These are phyloP conservation scores for Pezicula rhizophila DNA, from an alignment of 2,329 filamentous ascomycete genomes.

Conservation along the genomic window DNA sequence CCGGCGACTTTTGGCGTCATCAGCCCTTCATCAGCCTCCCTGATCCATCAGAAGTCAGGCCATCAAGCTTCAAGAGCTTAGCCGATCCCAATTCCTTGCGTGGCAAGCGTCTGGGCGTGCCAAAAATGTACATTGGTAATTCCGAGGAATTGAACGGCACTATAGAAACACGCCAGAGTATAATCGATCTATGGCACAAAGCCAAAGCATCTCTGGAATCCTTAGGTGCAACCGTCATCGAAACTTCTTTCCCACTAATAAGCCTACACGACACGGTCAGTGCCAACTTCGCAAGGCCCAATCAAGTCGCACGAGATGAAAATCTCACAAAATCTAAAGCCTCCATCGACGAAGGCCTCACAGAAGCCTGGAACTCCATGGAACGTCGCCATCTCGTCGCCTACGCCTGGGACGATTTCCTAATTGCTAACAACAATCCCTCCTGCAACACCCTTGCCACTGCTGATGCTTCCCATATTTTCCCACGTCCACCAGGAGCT, in stretches of 20 bases:
- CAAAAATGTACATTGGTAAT: slow-evolving; percentile 44
- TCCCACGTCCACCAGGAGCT: slow-evolving; percentile 2
- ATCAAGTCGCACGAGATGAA: background rate
- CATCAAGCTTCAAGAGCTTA: slow-evolving; percentile 25
- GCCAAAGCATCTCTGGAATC: slow-evolving; percentile 23
- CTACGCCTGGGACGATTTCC: slow-evolving; percentile 11
- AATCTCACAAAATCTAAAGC: background rate
- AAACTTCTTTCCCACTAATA: slow-evolving; percentile 29
- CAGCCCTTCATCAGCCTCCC: slow-evolving; percentile 40
- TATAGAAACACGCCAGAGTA: background rate
- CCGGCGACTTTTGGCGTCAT: slow-evolving; percentile 48
- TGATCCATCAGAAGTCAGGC: slow-evolving; percentile 22
- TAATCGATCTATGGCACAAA: slow-evolving; percentile 19
- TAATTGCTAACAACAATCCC: slow-evolving; percentile 4
- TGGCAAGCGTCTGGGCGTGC: slow-evolving; percentile 42
- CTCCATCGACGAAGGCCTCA: slow-evolving; percentile 1
- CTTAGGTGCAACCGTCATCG: slow-evolving; percentile 27
- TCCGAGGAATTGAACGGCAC: slow-evolving; percentile 10
- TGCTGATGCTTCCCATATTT: slow-evolving; percentile 16
- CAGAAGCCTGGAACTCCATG: slow-evolving; percentile 5
- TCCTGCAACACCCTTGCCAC: slow-evolving; percentile 10
- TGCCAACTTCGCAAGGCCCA: background rate
- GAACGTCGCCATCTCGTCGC: slow-evolving; percentile 7
- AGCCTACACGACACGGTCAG: slow-evolving; percentile 21
- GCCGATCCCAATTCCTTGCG: slow-evolving; percentile 24